phyloP scores from a whole-genome alignment of 2,329 filamentous ascomycete genomes.

The Clonostachys rosea region DNA sequence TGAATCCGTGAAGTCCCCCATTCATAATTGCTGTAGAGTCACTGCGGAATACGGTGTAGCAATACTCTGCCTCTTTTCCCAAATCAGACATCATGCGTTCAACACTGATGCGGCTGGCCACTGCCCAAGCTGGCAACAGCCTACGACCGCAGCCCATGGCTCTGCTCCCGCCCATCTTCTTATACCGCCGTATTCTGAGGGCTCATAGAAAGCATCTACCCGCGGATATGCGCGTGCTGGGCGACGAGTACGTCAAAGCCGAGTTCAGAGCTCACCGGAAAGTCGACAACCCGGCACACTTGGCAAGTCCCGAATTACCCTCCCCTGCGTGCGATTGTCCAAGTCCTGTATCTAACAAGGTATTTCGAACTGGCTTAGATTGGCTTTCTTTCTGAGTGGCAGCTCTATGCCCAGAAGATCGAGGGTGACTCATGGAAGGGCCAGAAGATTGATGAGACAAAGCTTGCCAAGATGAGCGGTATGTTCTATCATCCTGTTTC shows the following conservation, averaged over 20 bases:
- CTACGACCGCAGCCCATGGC: slow-evolving; percentile 47
- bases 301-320: slow-evolving; percentile 50
- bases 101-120: slow-evolving; percentile 23
- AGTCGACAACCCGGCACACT: slow-evolving; percentile 86
- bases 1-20: too few species aligned
- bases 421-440: slow-evolving; percentile 85
- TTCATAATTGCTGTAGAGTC: too few species aligned
- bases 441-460: slow-evolving; percentile 75
- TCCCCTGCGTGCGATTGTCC: too few species aligned
- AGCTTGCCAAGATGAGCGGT: slow-evolving; percentile 95
- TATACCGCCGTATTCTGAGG: slow-evolving; percentile 84
- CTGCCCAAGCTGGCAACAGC: slow-evolving; percentile 19
- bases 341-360: neutral
- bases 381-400: slow-evolving; percentile 95
- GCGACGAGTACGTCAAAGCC: slow-evolving; percentile 88
- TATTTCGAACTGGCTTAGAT: slow-evolving; percentile 50
- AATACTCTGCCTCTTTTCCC: neutral
- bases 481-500: slow-evolving; percentile 21
- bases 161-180: slow-evolving; percentile 78
- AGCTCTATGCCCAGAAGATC: slow-evolving; percentile 86
- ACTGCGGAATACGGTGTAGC: too few species aligned
- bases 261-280: slow-evolving; percentile 83
- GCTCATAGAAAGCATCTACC: slow-evolving; percentile 78
- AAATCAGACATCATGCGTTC: slow-evolving; percentile 14
- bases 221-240: slow-evolving; percentile 70